Conservation (phyloP, 495 filamentous ascomycete species). For the Penicillium daleae region DNA sequence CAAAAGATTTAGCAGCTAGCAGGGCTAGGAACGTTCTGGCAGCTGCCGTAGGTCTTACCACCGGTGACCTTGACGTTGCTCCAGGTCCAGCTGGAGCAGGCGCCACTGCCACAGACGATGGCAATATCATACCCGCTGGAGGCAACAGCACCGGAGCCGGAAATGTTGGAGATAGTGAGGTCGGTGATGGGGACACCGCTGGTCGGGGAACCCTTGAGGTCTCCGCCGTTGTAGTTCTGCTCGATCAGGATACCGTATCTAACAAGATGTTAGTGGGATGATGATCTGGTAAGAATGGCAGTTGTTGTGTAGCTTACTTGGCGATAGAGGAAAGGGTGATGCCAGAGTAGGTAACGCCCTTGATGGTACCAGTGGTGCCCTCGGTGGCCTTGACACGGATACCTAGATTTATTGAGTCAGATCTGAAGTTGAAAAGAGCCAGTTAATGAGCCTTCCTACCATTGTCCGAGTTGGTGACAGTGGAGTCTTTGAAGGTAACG, state of each 20-base stretch:
- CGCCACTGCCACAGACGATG: slow-evolving; percentile 54
- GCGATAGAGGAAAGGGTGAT: slow-evolving; percentile 32
- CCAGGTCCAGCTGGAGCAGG: slow-evolving; percentile 51
- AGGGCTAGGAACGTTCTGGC: slow-evolving; percentile 44
- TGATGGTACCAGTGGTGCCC: slow-evolving; percentile 32
- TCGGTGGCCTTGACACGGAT: slow-evolving; percentile 34
- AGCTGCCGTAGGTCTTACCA: slow-evolving; percentile 47
- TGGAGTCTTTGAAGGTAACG: slow-evolving; percentile 53
- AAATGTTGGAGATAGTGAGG: slow-evolving; percentile 50
- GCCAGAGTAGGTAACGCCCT: slow-evolving; percentile 27
- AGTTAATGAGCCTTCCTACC: slow-evolving; percentile 22
- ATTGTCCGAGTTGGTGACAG: slow-evolving; percentile 52
- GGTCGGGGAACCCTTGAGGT: slow-evolving; percentile 51
- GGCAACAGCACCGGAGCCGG: slow-evolving; percentile 44
- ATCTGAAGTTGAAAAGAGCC: neutral
- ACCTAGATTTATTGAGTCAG: slow-evolving; percentile 15
- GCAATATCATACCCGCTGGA: slow-evolving; percentile 48
- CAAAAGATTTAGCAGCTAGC: slow-evolving; percentile 36
- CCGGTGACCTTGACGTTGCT: slow-evolving; percentile 48
- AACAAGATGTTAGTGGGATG: neutral
- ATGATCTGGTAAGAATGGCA: too few species aligned
- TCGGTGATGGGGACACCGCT: slow-evolving; percentile 61
- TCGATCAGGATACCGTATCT: slow-evolving; percentile 64
- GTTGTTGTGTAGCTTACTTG: slow-evolving; percentile 15
- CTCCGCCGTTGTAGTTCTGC: slow-evolving; percentile 65